A percentile compares a stretch with the other conserved stretches of the same genome.
Conservation (phyloP, 768 basidiomycete genomes). For the Termitomyces sp. region DNA sequence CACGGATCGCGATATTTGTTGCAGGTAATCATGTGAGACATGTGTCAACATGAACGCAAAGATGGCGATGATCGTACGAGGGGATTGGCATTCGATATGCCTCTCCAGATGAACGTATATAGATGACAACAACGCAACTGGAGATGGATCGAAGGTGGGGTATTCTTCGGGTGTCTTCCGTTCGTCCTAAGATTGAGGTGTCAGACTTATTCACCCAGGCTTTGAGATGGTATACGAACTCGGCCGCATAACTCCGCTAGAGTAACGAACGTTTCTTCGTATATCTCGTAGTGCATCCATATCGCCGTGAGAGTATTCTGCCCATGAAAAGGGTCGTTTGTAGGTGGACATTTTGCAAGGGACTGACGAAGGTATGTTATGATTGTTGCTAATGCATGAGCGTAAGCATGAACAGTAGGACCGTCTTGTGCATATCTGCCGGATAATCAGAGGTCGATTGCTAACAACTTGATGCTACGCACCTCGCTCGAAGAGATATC, state of each 20-base stretch:
- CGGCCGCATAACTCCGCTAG: slow-evolving; percentile 57
- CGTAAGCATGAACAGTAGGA: slow-evolving; percentile 62
- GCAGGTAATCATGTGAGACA: slow-evolving; percentile 62
- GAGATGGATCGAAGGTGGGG: slow-evolving; percentile 36
- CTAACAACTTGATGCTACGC: slow-evolving; percentile 2
- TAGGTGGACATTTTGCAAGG: slow-evolving; percentile 38
- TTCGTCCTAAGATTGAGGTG: slow-evolving; percentile 24
- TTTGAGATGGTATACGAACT: slow-evolving; percentile 35
- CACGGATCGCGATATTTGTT: slow-evolving; percentile 53
- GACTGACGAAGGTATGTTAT: slow-evolving; percentile 47
- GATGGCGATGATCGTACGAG: slow-evolving; percentile 42
- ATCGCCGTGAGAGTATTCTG: slow-evolving; percentile 32
- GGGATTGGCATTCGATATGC: slow-evolving; percentile 54
- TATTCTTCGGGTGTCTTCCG: slow-evolving; percentile 35
- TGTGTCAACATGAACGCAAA: slow-evolving; percentile 67
- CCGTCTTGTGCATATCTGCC: slow-evolving; percentile 42
- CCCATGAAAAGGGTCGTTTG: slow-evolving; percentile 16
- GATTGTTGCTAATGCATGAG: slow-evolving; percentile 57
- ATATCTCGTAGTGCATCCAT: slow-evolving; percentile 48
- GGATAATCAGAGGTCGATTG: slow-evolving; percentile 2
- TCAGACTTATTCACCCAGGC: not conserved
- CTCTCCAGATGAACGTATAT: slow-evolving; percentile 55
- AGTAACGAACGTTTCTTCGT: slow-evolving; percentile 47
- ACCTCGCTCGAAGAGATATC: slow-evolving; percentile 48
- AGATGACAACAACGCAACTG: slow-evolving; percentile 52